A percentile compares a stretch with the other conserved stretches of the same genome.
These are phyloP conservation scores for Eucalyptus lansdowneana DNA, from an alignment of 345 rosid genomes.

Conservation along the genomic window DNA sequence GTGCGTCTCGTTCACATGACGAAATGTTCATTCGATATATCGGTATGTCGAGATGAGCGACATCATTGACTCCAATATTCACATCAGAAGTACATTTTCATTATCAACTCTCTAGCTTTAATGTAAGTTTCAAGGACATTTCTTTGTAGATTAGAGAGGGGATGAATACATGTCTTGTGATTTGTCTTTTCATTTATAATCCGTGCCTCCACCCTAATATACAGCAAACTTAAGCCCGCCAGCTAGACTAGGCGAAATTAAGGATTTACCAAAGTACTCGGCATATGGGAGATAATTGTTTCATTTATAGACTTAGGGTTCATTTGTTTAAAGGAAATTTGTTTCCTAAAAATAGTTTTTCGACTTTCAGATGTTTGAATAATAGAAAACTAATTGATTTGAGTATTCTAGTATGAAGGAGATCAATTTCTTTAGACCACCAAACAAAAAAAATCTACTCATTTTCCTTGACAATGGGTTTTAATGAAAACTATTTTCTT, in stretches of 20 bases:
- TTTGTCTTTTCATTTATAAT: background rate
- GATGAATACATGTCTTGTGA: background rate
- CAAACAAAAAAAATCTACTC: background rate
- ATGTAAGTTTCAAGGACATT: background rate
- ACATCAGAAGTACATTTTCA: background rate
- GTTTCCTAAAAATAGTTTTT: background rate
- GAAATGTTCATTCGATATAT: background rate
- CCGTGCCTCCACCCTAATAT: background rate
- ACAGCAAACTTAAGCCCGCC: background rate
- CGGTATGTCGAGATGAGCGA: background rate
- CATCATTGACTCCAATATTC: background rate
- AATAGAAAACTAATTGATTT: background rate
- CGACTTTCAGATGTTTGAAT: fast-evolving
- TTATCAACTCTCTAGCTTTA: background rate
- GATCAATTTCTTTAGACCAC: background rate
- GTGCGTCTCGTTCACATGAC: fast-evolving
- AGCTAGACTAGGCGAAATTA: background rate
- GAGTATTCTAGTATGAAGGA: background rate
- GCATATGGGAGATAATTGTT: background rate
- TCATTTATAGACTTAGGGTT: background rate
- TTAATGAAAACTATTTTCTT: too few species aligned
- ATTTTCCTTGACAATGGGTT: background rate
- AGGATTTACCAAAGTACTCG: background rate
- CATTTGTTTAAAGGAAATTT: background rate
- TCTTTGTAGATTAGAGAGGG: background rate